Conservation (phyloP, 2,329 filamentous ascomycete species). For the Myriosclerotinia scirpicola region DNA sequence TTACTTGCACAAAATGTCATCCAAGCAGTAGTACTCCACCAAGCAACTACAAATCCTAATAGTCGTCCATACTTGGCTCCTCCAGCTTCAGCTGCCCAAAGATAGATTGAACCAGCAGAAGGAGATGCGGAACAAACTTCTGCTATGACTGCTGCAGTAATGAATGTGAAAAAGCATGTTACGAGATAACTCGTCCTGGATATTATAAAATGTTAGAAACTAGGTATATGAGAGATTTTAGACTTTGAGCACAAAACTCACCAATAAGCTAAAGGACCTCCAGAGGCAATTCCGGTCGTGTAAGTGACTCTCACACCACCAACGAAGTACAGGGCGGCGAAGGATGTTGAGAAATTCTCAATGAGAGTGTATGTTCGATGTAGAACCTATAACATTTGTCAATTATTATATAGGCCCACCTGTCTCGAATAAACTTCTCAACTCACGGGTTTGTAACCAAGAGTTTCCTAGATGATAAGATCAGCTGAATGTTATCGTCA, state of each 20-base stretch:
- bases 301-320: constrained; percentile 61
- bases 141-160: constrained; percentile 27
- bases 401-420: not conserved
- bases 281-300: constrained; percentile 61
- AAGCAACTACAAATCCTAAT: constrained; percentile 27
- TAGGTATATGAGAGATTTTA: constrained; percentile 12
- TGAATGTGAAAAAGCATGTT: constrained; percentile 27
- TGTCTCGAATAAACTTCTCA: constrained; percentile 6
- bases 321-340: constrained; percentile 61
- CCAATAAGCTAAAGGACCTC: constrained; percentile 62
- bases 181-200: constrained; percentile 56
- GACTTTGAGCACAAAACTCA: constrained; percentile 34
- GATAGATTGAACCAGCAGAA: constrained; percentile 29
- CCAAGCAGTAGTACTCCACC: constrained; percentile 28
- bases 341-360: constrained; percentile 60
- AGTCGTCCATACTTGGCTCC: constrained; percentile 26
- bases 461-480: constrained; percentile 43
- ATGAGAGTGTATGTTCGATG: constrained; percentile 57
- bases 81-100: constrained; percentile 26
- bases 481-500: constrained; percentile 18
- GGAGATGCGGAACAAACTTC: constrained; percentile 28
- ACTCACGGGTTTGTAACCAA: constrained; percentile 56
- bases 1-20: constrained; percentile 27
- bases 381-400: constrained; percentile 37
- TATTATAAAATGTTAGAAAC: not conserved